Conservation (phyloP, 108 stramenopile genomes). For the Skeletonema grethae region DNA sequence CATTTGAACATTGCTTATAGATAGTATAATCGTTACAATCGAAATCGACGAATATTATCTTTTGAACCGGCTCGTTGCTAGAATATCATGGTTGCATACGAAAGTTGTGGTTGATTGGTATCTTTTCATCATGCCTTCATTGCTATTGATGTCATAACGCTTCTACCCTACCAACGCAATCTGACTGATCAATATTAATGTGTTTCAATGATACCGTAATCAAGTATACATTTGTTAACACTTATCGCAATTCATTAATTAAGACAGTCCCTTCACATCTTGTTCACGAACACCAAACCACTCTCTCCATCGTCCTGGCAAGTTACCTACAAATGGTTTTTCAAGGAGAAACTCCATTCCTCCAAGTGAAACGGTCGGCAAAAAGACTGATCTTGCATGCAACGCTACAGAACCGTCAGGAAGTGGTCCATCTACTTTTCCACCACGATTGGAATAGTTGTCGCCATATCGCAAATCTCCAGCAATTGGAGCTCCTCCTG, state of each 20-base stretch:
- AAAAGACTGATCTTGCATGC: slow-evolving; percentile 66
- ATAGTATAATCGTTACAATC: too few species aligned
- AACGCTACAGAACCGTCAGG: slow-evolving; percentile 82
- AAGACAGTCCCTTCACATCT: slow-evolving; percentile 21
- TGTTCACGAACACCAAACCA: slow-evolving; percentile 57
- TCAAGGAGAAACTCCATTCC: slow-evolving; percentile 50
- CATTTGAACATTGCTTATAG: too few species aligned
- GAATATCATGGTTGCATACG: too few species aligned
- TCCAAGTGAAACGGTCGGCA: slow-evolving; percentile 64
- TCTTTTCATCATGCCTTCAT: too few species aligned
- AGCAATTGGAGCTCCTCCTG: slow-evolving; percentile 62
- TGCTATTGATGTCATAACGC: too few species aligned
- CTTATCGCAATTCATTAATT: background rate
- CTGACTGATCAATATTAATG: too few species aligned
- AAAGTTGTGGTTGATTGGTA: too few species aligned
- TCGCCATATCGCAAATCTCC: slow-evolving; percentile 83
- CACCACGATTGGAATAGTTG: slow-evolving; percentile 24
- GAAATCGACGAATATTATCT: too few species aligned
- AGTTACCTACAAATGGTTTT: slow-evolving; percentile 55
- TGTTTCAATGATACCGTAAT: too few species aligned
- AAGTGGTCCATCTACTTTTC: slow-evolving; percentile 49
- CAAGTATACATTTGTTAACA: too few species aligned
- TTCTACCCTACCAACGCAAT: too few species aligned
- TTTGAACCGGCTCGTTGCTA: too few species aligned
- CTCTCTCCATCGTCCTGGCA: slow-evolving; percentile 58